These are phyloP conservation scores for Carex arenaria DNA, from an alignment of 202 grass and related monocot species.

Conservation along the genomic window DNA sequence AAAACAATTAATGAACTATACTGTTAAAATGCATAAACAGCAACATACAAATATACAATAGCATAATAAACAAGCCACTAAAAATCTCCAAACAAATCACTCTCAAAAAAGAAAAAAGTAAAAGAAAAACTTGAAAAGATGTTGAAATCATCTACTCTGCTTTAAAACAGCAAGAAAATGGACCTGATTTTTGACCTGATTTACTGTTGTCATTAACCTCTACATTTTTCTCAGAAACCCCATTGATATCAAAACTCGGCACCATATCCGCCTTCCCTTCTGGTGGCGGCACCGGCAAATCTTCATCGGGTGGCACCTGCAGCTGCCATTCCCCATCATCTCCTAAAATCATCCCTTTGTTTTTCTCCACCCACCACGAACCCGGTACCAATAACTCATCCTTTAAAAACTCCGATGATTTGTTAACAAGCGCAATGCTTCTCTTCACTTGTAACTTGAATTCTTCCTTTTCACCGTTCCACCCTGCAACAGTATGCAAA, in stretches of 20 bases:
- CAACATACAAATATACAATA: background rate
- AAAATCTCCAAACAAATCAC: background rate
- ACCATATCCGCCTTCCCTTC: conserved; percentile 32
- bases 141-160: background rate
- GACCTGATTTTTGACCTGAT: background rate
- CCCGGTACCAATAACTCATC: conserved; percentile 65
- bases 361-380: conserved; percentile 82
- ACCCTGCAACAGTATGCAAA: conserved; percentile 68
- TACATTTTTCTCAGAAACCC: background rate
- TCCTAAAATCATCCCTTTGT: conserved; percentile 76
- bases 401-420: conserved; percentile 69
- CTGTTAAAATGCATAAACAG: too few species aligned
- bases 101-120: background rate
- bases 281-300: conserved; percentile 50
- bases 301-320: conserved; percentile 35
- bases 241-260: background rate
- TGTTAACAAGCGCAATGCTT: conserved; percentile 83
- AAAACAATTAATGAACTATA: too few species aligned
- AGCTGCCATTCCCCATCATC: conserved; percentile 51
- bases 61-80: background rate
- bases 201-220: conserved; percentile 12
- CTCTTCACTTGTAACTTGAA: conserved; percentile 68
- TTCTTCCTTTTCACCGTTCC: conserved; percentile 52
- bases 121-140: background rate
- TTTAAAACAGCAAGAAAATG: conserved; percentile 8